These are phyloP conservation scores for Boletellus sp. DNA, from an alignment of 1,284 basidiomycete genomes.

Conservation along the genomic window DNA sequence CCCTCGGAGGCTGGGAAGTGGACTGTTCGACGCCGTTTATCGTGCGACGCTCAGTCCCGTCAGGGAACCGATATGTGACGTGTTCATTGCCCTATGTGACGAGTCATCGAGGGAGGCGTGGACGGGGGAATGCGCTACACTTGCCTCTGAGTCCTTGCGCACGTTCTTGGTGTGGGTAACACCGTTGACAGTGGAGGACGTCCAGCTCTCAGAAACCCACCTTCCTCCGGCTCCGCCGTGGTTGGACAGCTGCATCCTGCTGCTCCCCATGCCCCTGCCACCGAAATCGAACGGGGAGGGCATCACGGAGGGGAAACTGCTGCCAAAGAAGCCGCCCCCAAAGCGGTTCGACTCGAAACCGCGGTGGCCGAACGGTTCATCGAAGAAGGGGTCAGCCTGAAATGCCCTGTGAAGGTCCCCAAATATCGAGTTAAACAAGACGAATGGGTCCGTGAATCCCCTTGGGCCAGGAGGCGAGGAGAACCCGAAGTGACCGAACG, in stretches of 20 bases:
- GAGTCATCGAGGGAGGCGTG: conserved; percentile 1
- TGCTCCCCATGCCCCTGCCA: conserved; percentile 13
- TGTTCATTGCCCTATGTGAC: conserved; percentile 65
- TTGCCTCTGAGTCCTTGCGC: conserved; percentile 54
- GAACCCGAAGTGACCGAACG: conserved; percentile 24
- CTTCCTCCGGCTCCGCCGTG: conserved; percentile 16
- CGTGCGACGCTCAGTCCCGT: conserved; percentile 59
- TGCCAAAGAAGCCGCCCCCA: conserved; percentile 21
- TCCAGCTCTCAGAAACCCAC: conserved; percentile 53
- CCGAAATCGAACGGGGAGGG: conserved; percentile 12
- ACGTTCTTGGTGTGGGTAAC: conserved; percentile 58
- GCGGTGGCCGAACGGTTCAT: conserved; percentile 10
- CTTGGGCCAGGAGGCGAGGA: conserved; percentile 20
- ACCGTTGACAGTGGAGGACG: conserved; percentile 58
- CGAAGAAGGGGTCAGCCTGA: conserved; percentile 23
- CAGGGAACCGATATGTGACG: conserved; percentile 56
- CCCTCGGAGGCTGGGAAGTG: conserved; percentile 8
- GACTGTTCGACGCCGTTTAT: conserved; percentile 69
- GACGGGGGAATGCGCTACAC: no score
- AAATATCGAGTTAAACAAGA: conserved; percentile 66
- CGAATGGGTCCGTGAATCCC: conserved; percentile 68
- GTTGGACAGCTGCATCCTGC: conserved; percentile 11
- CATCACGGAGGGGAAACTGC: conserved; percentile 8
- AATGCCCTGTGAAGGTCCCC: conserved; percentile 41
- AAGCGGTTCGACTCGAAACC: conserved; percentile 23